Percentiles rank a stretch among this genome's conserved stretches.
Conservation (phyloP, 1,284 basidiomycete genomes). For the Afroboletus lepidellus region DNA sequence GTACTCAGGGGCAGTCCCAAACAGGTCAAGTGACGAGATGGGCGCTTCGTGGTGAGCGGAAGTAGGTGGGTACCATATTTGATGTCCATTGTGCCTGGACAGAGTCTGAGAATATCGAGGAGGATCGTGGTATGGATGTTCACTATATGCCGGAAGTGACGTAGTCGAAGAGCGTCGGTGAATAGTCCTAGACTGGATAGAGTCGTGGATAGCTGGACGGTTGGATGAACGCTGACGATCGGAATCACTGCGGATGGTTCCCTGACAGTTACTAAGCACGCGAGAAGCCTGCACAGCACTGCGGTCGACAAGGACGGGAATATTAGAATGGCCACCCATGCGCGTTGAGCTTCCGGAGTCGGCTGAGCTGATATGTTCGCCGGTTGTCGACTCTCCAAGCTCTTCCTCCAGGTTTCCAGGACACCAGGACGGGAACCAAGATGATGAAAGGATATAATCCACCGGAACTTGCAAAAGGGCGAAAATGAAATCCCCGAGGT, state of each 20-base stretch:
- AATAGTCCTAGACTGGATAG: constrained; percentile 2
- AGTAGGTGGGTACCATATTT: constrained; percentile 43
- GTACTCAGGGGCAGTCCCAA: constrained; percentile 30
- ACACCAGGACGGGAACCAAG: constrained; percentile 31
- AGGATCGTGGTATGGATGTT: constrained; percentile 24
- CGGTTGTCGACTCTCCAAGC: constrained; percentile 10
- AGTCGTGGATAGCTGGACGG: constrained; percentile 2
- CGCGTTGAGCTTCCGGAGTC: constrained; percentile 4
- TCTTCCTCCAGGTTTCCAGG: constrained; percentile 15
- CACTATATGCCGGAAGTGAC: constrained; percentile 30
- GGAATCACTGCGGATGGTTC: constrained; percentile 20
- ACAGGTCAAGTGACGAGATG: constrained; percentile 3
- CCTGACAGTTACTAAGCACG: constrained; percentile 8
- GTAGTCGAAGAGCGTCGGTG: constrained; percentile 19
- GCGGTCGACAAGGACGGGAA: constrained; percentile 13
- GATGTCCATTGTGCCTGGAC: constrained; percentile 22
- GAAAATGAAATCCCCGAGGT: constrained; percentile 65
- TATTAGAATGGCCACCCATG: constrained; percentile 8
- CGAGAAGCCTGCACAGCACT: constrained; percentile 10
- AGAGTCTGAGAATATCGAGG: constrained; percentile 27
- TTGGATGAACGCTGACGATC: constrained; percentile 12
- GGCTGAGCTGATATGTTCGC: neutral
- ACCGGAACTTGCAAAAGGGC: constrained; percentile 55
- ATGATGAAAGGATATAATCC: constrained; percentile 45
- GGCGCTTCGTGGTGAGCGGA: constrained; percentile 27